Evolutionary conservation across 495 filamentous ascomycete genomes (phyloP), one percentile per base, ranked within the genome.

Genomic region (Aspergillus bertholletiae): DNA sequence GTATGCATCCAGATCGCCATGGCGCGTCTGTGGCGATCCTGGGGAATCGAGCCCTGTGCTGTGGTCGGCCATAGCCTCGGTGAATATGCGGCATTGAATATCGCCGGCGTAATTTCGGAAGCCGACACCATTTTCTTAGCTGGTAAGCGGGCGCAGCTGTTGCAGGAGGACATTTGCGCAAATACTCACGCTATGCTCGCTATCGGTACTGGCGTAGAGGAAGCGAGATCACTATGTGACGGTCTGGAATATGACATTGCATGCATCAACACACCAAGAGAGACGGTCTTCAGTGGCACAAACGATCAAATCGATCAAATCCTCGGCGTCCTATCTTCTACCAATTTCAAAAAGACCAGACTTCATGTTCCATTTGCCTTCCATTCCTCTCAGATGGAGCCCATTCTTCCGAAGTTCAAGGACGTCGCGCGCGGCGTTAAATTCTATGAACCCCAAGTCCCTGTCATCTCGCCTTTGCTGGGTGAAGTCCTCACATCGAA

Each of bases 31-130:
- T 96, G 89, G 90, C 67, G 56, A n/a, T 84, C 87, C 5, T 86
- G 88, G 79, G 91, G 89, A 28, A 76, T 95, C 54, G 80, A 69
- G 21, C 90, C 91, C 13, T 75, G 76, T 49, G 85, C 82, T 34
- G 89, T 95, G 2, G 74, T 96, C 30, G 92, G 92, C 26, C 92
- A 96, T 74, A 95, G 90, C 66, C 59, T 86, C 7, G 92, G 92
- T 49, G 92, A 96, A 69, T 96, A 92, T 70, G 90, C 92, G 44
- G 92, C 92, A 17, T 75, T 96, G 4, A 80, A 92, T 59, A 83
- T 86, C 40, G 84, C 91, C 17, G 92, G 89, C 49, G 85, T 96
- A 17, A 70, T 96, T 12, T 89, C 87, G 11, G 86, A 82, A 27
- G 84, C 80, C 57, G 92, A 96, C 64, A 85, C 88, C 22, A 84